Evolutionary conservation across 441 rosid species (phyloP), one percentile per base, ranked within the genome.

Genomic region (Mallotus japonicus): DNA sequence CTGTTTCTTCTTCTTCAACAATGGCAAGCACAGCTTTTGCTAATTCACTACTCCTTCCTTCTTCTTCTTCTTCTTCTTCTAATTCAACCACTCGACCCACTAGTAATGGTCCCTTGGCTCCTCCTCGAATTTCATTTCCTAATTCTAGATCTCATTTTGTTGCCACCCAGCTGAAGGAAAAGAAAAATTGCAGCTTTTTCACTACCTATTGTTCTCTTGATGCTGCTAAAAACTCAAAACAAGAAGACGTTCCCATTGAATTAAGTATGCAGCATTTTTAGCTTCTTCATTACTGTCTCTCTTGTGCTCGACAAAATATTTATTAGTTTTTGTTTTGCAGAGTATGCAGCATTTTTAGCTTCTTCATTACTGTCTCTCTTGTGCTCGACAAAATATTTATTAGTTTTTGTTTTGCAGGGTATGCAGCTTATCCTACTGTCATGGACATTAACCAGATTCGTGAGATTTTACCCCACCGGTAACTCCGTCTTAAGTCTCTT

Each of bases 391-490:
- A 24, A 24, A 24, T 24, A 24, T 24, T 24, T 24, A 24, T 24
- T 24, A 24, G 28, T 19, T 63, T 51, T 8, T n/a, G 57, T 24
- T 16, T 65, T 79, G 66, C 84, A 93, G 98, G 78, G 61, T 91
- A 75, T 76, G 79, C 87, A 17, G 96, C 95, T 60, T 93, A 80
- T 78, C 98, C 97, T 53, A 87, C 91, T 24, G 93, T 93, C 24
- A 83, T 93, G 92, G 97, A 93, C 73, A 88, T 93, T 56, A 91
- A 93, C 77, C 83, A 90, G 85, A 87, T 93, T 79, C 90, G 93
- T 79, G 93, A 91, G 72, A 92, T 93, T 70, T 79, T 93, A 74
- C 98, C 97, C 32, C 97, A 91, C 81, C 83, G 98, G 97, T 93
- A 24, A 73, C 28, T 24, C 28, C 28, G 75, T 53, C 10, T 8